Conservation (phyloP, 2,329 filamentous ascomycete species). For the Talaromyces atroroseus region DNA sequence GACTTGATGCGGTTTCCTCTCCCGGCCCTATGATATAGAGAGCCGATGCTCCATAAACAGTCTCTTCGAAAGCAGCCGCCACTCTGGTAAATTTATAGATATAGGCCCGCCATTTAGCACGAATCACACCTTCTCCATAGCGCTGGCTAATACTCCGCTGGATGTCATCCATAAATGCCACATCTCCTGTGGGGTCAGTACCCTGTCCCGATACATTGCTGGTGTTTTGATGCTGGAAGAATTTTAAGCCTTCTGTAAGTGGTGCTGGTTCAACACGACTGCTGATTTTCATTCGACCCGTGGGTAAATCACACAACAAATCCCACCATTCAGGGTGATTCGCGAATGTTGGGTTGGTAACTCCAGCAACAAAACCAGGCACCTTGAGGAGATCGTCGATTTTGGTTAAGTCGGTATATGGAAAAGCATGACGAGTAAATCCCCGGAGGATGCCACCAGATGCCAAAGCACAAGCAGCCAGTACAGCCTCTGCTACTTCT, state of each 20-base stretch:
- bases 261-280: slow-evolving; percentile 75
- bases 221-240: slow-evolving; percentile 58
- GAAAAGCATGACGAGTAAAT: slow-evolving; percentile 93
- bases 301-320: slow-evolving; percentile 85
- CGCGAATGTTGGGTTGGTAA: slow-evolving; percentile 94
- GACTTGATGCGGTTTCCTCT: slow-evolving; percentile 50
- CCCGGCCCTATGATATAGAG: slow-evolving; percentile 73
- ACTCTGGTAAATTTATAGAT: slow-evolving; percentile 91
- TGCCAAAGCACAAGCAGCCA: slow-evolving; percentile 90
- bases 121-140: slow-evolving; percentile 82
- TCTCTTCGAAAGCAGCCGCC: slow-evolving; percentile 89
- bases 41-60: slow-evolving; percentile 86
- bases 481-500: slow-evolving; percentile 93
- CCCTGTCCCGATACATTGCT: slow-evolving; percentile 18
- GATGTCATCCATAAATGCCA: slow-evolving; percentile 82
- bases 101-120: slow-evolving; percentile 91
- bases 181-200: slow-evolving; percentile 74
- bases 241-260: slow-evolving; percentile 75
- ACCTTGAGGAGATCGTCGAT: slow-evolving; percentile 95
- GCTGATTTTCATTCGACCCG: slow-evolving; percentile 90
- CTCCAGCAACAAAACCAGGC: slow-evolving; percentile 93
- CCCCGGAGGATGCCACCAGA: slow-evolving; percentile 88
- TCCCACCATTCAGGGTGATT: slow-evolving; percentile 98
- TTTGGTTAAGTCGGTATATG: slow-evolving; percentile 96
- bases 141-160: slow-evolving; percentile 76